Evolutionary conservation across 2,329 filamentous ascomycete genomes (phyloP), one percentile per base, ranked within the genome.

Genomic region (Escovopsis sp.): DNA sequence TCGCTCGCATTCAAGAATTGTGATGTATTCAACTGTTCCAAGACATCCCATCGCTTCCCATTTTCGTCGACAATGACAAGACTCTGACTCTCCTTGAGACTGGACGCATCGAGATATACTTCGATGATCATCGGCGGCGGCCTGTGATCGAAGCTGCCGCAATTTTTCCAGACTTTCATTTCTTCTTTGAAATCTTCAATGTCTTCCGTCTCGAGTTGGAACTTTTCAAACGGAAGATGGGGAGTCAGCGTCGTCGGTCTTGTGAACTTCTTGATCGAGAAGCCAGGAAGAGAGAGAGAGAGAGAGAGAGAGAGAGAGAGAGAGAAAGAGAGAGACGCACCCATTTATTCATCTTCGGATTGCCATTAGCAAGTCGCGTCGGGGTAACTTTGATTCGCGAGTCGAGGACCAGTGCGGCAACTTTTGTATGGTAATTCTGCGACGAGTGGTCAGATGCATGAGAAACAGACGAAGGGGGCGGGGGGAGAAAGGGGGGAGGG

Each of bases 141-240:
- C 45, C 74, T 77, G 52, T 82, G 81, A 39, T 84, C 77, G 48
- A 82, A 73, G 45, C 82, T 76, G 57, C 89, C 83, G 56, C 83
- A 84, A 37, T 68, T 74, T 60, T 81, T 89, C 88, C 88, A 98
- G 44, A 76, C 70, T 51, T 74, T 72, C 47, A 96, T 72, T 49
- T 91, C 83, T 49, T 93, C 81, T 53, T 74, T 71, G 55, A 94
- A 87, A 46, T 84, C 79, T 55, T 94, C 85, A 48, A 89, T 89
- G 53, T 98, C 91, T 52, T 94, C 84, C 36, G 94, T 81, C 50
- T 94, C 83, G 51, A 95, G 79, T 67, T 94, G 93, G 64, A 95
- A 98, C 91, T 96, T 54, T 37, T 39, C 29, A 52, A 33, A 55
- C 11, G 27, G 27, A 2, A 6, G 11, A 3, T 30, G 27, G 27